Conservation (phyloP, 2,329 filamentous ascomycete genomes). For the Colletotrichum plurivorum region DNA sequence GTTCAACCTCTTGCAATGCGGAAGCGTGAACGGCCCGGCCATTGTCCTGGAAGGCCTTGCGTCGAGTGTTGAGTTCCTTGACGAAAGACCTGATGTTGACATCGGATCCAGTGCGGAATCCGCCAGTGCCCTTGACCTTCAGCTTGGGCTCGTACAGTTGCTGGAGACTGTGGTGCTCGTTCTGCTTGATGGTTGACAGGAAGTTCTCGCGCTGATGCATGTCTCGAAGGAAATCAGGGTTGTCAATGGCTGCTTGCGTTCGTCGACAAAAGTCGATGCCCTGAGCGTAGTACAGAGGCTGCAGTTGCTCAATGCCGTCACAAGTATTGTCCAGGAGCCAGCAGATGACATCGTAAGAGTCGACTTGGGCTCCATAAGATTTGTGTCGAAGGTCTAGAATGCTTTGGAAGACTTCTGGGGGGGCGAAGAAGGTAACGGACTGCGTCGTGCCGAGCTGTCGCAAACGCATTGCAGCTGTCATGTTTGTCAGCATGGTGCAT, state of each 20-base stretch:
- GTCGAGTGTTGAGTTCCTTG: constrained; percentile 51
- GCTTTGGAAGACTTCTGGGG: constrained; percentile 73
- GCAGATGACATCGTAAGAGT: constrained; percentile 63
- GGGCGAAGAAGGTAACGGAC: constrained; percentile 67
- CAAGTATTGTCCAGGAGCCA: constrained; percentile 79
- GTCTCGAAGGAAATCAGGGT: constrained; percentile 58
- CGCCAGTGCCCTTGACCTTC: constrained; percentile 43
- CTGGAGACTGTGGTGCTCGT: constrained; percentile 70
- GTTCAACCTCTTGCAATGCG: constrained; percentile 71
- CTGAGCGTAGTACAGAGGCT: constrained; percentile 71
- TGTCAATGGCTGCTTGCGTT: constrained; percentile 60
- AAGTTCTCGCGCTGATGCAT: constrained; percentile 49
- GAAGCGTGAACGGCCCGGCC: constrained; percentile 62
- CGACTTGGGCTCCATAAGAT: constrained; percentile 43
- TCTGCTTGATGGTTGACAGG: constrained; percentile 60
- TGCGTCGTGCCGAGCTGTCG: constrained; percentile 71
- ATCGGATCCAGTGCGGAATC: constrained; percentile 25
- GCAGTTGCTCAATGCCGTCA: constrained; percentile 69
- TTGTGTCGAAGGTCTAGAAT: constrained; percentile 64
- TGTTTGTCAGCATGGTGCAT: background rate
- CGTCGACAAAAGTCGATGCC: constrained; percentile 73
- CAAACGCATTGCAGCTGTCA: constrained; percentile 74
- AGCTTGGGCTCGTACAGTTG: constrained; percentile 66
- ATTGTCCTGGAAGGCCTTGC: constrained; percentile 48
- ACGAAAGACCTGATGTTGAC: constrained; percentile 45